Evolutionary conservation across 805 yeast species (phyloP).

Genomic region (Peterozyma toletana): DNA sequence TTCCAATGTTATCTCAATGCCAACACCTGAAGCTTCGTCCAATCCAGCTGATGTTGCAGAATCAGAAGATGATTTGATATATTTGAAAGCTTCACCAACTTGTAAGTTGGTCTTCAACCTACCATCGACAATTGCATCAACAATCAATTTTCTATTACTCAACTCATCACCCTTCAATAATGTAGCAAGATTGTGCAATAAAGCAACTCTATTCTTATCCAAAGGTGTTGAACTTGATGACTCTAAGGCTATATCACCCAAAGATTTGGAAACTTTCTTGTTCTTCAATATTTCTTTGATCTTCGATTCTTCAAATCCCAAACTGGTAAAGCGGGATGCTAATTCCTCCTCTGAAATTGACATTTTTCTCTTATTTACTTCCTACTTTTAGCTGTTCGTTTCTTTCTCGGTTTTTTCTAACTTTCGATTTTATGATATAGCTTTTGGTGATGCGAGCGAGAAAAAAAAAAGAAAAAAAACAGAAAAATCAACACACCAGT

Average conservation of each 20-base stretch:
- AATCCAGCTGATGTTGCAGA: slow-evolving; percentile 41
- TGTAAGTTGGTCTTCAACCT: slow-evolving; percentile 64
- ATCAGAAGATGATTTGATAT: slow-evolving; percentile 46
- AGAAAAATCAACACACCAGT: too few relatives aligned
- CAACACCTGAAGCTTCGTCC: slow-evolving; percentile 73
- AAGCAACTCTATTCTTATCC: slow-evolving; percentile 54
- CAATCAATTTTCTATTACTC: slow-evolving; percentile 41
- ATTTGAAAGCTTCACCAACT: slow-evolving; percentile 74
- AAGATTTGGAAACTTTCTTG: slow-evolving; percentile 70
- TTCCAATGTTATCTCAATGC: slow-evolving; percentile 60
- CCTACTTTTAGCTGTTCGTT: too few relatives aligned
- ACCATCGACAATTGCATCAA: slow-evolving; percentile 56
- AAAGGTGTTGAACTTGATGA: slow-evolving; percentile 26
- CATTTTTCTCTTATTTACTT: too few relatives aligned
- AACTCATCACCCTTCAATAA: slow-evolving; percentile 54
- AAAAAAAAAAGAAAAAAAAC: too few relatives aligned
- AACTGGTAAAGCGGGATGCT: slow-evolving; percentile 25
- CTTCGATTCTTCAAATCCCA: slow-evolving; percentile 70
- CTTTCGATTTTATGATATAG: too few relatives aligned
- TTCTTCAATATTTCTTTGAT: slow-evolving; percentile 78
- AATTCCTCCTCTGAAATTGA: slow-evolving; percentile 17
- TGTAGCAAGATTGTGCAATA: slow-evolving; percentile 74
- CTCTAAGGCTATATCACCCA: slow-evolving; percentile 50
- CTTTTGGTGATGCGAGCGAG: too few relatives aligned
- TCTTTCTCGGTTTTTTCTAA: too few relatives aligned